Conservation (phyloP, 1,284 basidiomycete genomes). For the Omphalotus olearius region DNA sequence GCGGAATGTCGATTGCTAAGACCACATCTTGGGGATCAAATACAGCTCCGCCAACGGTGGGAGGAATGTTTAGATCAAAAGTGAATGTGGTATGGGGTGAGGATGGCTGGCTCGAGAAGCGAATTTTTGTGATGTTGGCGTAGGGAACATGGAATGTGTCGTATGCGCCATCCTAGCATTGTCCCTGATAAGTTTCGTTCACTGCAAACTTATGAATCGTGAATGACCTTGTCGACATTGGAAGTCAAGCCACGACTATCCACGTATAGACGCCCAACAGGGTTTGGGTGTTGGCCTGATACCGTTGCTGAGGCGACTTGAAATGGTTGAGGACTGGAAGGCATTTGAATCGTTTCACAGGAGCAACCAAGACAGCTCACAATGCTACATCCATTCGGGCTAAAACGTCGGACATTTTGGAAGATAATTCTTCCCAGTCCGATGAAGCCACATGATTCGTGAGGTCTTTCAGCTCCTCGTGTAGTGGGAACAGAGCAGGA, state of each 20-base stretch:
- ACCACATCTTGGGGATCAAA: conserved; percentile 20
- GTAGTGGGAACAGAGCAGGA: conserved; percentile 28
- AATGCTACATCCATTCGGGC: conserved; percentile 42
- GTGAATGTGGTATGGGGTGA: conserved; percentile 24
- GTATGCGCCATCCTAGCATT: conserved; percentile 34
- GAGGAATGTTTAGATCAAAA: conserved; percentile 32
- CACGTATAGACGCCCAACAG: conserved; percentile 43
- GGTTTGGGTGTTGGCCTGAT: conserved; percentile 31
- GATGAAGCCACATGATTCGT: conserved; percentile 35
- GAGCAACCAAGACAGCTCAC: conserved; percentile 30
- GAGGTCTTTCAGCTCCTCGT: conserved; percentile 34
- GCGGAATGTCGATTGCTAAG: conserved; percentile 35
- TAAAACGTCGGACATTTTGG: conserved; percentile 44
- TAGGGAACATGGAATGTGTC: conserved; percentile 36
- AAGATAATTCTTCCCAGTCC: conserved; percentile 52
- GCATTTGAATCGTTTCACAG: conserved; percentile 6
- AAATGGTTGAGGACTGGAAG: conserved; percentile 61
- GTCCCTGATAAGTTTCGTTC: background rate
- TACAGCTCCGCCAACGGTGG: conserved; percentile 33
- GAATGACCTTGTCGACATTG: conserved; percentile 43
- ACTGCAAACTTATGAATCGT: background rate
- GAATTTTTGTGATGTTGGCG: conserved; percentile 29
- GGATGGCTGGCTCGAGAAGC: conserved; percentile 22
- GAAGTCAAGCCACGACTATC: conserved; percentile 47
- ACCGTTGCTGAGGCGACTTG: conserved; percentile 22